Base-by-base conservation (phyloP, 495 filamentous ascomycete genomes). In the Penicillium dipodomyicola region DNA sequence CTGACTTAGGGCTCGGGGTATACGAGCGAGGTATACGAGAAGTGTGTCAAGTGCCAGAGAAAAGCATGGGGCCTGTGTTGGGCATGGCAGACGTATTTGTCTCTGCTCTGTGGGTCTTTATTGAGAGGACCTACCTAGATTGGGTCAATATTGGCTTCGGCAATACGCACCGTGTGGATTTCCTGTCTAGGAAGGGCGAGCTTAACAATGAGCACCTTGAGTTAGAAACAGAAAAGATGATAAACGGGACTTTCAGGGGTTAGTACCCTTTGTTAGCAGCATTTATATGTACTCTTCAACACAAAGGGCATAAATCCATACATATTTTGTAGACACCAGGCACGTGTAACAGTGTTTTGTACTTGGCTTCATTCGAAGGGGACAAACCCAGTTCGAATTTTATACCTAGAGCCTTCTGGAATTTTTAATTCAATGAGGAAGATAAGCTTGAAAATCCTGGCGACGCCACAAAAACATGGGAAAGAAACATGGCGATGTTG, bases 1-100 rank as follows among this genome's bases (percentile, higher is more conserved):
- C 46, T 8, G 37, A 30, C 35, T 57, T 57, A 43, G 52, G 52
- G 52, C 52, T 47, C 11, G 15, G 11, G 11, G 35, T 14, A 27
- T 17, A 51, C 35, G 14, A 50, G 32, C 12, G 27, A 25, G 23
- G 8, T 9, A 19, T 48, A 19, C 45, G n/a, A 48, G 45, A 32
- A 9, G 8, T 22, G 17, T 20, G 40, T 43, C 9, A 5, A 1
- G 27, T 20, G 4, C 3, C 27, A 29, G 15, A 29, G 45, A 48
- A 47, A 14, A 19, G n/a, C 45, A 12, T 8, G 23, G 15, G 32
- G n/a, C 20, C 12, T 5, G 45, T 32, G 45, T 14, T 48, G 9
- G 25, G 12, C 1, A 7, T 12, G n/a, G 6, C 33, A n/a, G 15
- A n/a, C 6, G 5, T 15, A n/a, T n/a, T 37, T 37, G 14, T 37